phyloP scores from a whole-genome alignment of 2,329 filamentous ascomycete species.

The Pseudogymnoascus sp. region DNA sequence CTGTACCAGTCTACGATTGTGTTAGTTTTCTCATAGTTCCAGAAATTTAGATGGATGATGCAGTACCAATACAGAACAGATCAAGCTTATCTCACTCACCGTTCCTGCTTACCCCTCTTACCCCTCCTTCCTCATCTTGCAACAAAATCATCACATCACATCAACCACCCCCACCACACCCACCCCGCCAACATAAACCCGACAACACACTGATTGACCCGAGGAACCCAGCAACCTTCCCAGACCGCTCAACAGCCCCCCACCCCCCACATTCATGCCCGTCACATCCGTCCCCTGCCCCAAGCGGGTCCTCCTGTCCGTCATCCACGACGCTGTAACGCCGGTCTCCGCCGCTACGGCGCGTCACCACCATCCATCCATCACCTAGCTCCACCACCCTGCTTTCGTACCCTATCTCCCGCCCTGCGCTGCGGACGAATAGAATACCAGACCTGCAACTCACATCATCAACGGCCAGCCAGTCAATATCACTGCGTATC shows the following conservation, averaged over 20 bases:
- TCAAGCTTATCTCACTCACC: not conserved
- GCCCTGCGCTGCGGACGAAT: not conserved
- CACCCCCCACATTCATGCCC: not conserved
- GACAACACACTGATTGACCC: slow-evolving; percentile 1
- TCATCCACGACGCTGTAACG: slow-evolving; percentile 4
- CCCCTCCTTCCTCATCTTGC: not conserved
- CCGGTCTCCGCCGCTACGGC: not conserved
- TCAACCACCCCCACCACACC: not conserved
- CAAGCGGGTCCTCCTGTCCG: not conserved
- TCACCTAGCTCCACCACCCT: not conserved
- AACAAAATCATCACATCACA: not conserved
- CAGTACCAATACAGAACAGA: slow-evolving; percentile 1
- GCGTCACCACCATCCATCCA: not conserved
- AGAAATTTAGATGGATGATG: not conserved
- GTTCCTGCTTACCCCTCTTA: not conserved
- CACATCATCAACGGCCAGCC: not conserved
- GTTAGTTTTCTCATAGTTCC: not conserved
- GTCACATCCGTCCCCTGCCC: not conserved
- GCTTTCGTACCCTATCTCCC: not conserved
- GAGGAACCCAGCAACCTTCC: not conserved
- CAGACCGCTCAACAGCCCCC: not conserved
- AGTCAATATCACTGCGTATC: not conserved
- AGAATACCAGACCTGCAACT: not conserved
- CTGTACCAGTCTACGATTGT: slow-evolving; percentile 3
- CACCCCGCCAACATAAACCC: not conserved